These are phyloP conservation scores for Pisolithus orientalis DNA, from an alignment of 768 basidiomycete species.

Conservation along the genomic window DNA sequence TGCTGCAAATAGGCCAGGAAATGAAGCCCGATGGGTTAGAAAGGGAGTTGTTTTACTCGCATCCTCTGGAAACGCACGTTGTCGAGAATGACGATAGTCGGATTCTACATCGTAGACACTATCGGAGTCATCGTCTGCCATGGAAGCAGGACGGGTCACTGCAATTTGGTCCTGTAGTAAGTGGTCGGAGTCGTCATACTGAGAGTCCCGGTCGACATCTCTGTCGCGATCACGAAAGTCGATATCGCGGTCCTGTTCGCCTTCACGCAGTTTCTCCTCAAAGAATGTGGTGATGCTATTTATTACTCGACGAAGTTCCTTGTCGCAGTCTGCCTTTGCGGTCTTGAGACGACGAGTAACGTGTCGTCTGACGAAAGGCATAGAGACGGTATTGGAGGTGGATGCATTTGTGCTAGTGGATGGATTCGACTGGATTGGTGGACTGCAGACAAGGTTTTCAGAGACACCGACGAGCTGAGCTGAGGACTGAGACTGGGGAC, in stretches of 20 bases:
- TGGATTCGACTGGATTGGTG: slow-evolving; percentile 36
- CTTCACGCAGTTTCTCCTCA: slow-evolving; percentile 81
- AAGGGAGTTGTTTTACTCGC: slow-evolving; percentile 29
- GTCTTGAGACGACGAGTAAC: slow-evolving; percentile 89
- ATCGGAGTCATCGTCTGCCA: slow-evolving; percentile 73
- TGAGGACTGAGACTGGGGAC: slow-evolving; percentile 50
- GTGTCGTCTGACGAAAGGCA: slow-evolving; percentile 90
- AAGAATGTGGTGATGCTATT: slow-evolving; percentile 93
- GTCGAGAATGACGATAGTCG: slow-evolving; percentile 57
- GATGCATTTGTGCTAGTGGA: slow-evolving; percentile 37
- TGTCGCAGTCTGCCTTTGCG: slow-evolving; percentile 95
- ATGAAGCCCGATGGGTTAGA: slow-evolving; percentile 52
- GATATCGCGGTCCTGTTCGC: slow-evolving; percentile 55
- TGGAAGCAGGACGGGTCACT: slow-evolving; percentile 51
- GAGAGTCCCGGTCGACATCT: slow-evolving; percentile 54
- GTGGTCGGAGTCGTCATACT: slow-evolving; percentile 46
- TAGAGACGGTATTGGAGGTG: slow-evolving; percentile 73
- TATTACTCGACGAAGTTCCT: slow-evolving; percentile 89
- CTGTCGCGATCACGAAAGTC: slow-evolving; percentile 39
- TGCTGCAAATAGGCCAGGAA: slow-evolving; percentile 52
- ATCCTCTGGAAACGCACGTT: slow-evolving; percentile 63
- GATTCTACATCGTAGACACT: slow-evolving; percentile 76
- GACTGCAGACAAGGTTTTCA: slow-evolving; percentile 52
- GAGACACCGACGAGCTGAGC: slow-evolving; percentile 77
- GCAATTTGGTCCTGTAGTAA: slow-evolving; percentile 54